Evolutionary conservation across 805 yeast species (phyloP), one percentile per base, ranked within the genome.

Genomic region (Candida vartiovaarae): DNA sequence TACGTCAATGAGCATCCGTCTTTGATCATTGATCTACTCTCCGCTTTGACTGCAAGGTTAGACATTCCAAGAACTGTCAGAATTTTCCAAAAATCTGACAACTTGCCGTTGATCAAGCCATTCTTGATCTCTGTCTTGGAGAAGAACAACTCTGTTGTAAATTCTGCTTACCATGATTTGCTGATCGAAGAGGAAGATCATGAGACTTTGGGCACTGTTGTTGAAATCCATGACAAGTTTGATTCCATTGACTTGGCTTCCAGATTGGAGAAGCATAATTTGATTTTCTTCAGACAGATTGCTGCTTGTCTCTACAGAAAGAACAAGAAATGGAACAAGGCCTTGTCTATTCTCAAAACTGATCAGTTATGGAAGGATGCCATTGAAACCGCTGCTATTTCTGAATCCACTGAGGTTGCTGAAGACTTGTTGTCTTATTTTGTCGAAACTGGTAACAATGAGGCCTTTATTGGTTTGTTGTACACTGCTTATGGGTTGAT

Each of bases 361-460:
- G 98, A 93, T 70, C 88, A 86, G 67, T 74, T 93, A 56, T 93
- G 97, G 98, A 73, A 83, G 46, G 97, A 90, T 64, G 90, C 96
- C 49, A 84, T 93, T 61, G 86, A 80, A 60, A 90, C 98, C 8
- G 96, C 96, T 25, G 80, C 96, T 15, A 68, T 80, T 45, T 89
- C 97, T 20, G 77, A 78, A 49, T 82, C 82, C 52, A 59, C 77
- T 8, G 89, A 85, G 62, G 83, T 91, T 59, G 90, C 95, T 32
- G 91, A 87, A 63, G 98, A 93, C 47, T 71, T 87, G 51, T 70
- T 93, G 63, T 76, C 83, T 42, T 93, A 91, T 70, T 93, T 93
- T 64, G 97, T 93, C 47, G 97, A 91, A 57, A 87, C 95, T 34
- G 98, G 96, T 54, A 93, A 93, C 70, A 88, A 83, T 66, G 99